phyloP scores from a whole-genome alignment of 257 asterid species.

The Solanum appendiculatum region DNA sequence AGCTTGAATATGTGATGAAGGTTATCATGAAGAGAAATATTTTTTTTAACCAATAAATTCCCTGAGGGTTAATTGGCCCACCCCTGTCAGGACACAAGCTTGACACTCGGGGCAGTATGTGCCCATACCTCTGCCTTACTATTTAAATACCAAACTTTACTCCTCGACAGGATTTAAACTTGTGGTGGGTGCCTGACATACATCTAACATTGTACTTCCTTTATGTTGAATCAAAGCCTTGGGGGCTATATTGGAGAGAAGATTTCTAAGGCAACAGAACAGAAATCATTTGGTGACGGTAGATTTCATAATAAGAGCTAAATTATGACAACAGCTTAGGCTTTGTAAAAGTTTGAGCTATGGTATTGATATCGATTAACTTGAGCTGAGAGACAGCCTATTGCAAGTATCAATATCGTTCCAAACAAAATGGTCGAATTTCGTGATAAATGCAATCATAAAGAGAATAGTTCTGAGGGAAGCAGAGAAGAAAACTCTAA shows the following conservation, averaged over 20 bases:
- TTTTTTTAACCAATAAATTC: background rate
- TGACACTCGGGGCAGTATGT: background rate
- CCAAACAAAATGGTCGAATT: constrained; percentile 32
- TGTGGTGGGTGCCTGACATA: background rate
- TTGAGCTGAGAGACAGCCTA: constrained; percentile 60
- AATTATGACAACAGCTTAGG: background rate
- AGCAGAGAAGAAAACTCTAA: background rate
- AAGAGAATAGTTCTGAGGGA: background rate
- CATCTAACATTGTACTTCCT: background rate
- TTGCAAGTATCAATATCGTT: constrained; percentile 53
- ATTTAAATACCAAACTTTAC: background rate
- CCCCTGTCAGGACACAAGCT: background rate
- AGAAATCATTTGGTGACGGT: background rate
- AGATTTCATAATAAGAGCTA: background rate
- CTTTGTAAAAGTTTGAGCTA: background rate
- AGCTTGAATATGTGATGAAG: background rate
- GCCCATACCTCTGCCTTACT: background rate
- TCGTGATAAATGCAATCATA: background rate
- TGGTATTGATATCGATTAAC: constrained; percentile 22
- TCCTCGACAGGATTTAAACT: background rate
- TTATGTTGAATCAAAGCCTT: background rate
- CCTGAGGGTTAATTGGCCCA: background rate
- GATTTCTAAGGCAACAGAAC: background rate
- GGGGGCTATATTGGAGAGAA: background rate
- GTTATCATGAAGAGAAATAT: background rate